Conservation (phyloP, 352 stramenopile species). For the Pythium aquatile region DNA sequence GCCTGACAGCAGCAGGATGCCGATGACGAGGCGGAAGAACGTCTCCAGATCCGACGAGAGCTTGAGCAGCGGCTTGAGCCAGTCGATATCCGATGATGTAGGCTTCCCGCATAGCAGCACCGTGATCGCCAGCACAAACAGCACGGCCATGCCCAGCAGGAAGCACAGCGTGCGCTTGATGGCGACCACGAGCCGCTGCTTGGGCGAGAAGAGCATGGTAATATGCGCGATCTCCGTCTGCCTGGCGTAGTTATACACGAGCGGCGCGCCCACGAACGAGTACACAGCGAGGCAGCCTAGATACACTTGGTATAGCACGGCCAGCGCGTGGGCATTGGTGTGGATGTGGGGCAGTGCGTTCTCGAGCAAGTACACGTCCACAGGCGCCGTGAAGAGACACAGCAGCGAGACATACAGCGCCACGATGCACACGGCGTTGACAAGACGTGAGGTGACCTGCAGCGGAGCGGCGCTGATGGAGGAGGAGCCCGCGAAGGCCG, state of each 20-base stretch:
- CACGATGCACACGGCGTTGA: constrained; percentile 65
- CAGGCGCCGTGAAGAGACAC: constrained; percentile 73
- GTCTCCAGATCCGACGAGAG: constrained; percentile 73
- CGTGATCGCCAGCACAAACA: constrained; percentile 67
- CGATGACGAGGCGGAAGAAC: constrained; percentile 68
- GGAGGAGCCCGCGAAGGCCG: constrained; percentile 51
- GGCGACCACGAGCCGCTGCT: constrained; percentile 53
- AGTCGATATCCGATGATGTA: constrained; percentile 71
- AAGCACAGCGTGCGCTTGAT: constrained; percentile 77
- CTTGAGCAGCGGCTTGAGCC: constrained; percentile 78
- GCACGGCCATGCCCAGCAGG: constrained; percentile 58
- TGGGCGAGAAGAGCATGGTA: constrained; percentile 59
- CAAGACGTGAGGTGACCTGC: constrained; percentile 64
- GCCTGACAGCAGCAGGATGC: constrained; percentile 66
- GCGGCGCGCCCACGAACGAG: constrained; percentile 66
- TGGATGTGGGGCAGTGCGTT: constrained; percentile 63
- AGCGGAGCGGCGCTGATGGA: constrained; percentile 59
- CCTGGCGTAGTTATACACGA: constrained; percentile 81
- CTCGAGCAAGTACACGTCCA: constrained; percentile 79
- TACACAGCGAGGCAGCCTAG: constrained; percentile 60
- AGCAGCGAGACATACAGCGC: constrained; percentile 71
- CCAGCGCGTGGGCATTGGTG: constrained; percentile 49
- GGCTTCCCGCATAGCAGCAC: constrained; percentile 78
- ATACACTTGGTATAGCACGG: constrained; percentile 70
- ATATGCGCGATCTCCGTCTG: constrained; percentile 84